phyloP scores from a whole-genome alignment of 768 basidiomycete species.

The Gloeopeniophorella convolvens region DNA sequence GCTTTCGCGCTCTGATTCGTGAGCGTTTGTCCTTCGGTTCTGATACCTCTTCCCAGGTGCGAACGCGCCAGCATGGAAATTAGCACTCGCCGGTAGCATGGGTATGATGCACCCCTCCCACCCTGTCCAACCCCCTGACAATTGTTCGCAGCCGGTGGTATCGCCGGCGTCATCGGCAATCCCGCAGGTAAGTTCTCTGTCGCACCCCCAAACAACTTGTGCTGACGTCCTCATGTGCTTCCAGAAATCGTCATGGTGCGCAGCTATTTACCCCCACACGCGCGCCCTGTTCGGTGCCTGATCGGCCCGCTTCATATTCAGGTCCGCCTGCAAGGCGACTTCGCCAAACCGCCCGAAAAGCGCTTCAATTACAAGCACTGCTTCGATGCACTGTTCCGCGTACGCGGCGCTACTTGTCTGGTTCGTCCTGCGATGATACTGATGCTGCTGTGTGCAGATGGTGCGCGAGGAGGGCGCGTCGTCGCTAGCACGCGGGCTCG shows the following conservation, averaged over 20 bases:
- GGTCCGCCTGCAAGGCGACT: constrained; percentile 85
- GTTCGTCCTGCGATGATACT: constrained; percentile 11
- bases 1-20: too few species aligned
- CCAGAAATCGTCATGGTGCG: constrained; percentile 66
- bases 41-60: constrained; percentile 32
- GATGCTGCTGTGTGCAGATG: constrained; percentile 46
- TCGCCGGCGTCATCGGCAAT: constrained; percentile 85
- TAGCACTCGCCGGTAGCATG: constrained; percentile 79
- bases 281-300: not conserved
- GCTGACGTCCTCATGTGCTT: not conserved
- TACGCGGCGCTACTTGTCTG: constrained; percentile 34
- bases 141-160: constrained; percentile 56
- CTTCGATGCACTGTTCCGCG: constrained; percentile 80
- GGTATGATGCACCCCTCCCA: constrained; percentile 35
- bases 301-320: constrained; percentile 25
- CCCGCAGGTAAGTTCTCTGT: constrained; percentile 54
- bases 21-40: too few species aligned
- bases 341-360: constrained; percentile 82
- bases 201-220: not conserved
- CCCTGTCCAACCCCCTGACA: not conserved
- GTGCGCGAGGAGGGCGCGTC: constrained; percentile 78
- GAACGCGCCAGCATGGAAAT: constrained; percentile 72
- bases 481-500: constrained; percentile 69
- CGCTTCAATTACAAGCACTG: constrained; percentile 88
- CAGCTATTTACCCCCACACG: not conserved